Evolutionary conservation across 139 green algal genomes (phyloP).

Genomic region (Chlamydomonas sp.): DNA sequence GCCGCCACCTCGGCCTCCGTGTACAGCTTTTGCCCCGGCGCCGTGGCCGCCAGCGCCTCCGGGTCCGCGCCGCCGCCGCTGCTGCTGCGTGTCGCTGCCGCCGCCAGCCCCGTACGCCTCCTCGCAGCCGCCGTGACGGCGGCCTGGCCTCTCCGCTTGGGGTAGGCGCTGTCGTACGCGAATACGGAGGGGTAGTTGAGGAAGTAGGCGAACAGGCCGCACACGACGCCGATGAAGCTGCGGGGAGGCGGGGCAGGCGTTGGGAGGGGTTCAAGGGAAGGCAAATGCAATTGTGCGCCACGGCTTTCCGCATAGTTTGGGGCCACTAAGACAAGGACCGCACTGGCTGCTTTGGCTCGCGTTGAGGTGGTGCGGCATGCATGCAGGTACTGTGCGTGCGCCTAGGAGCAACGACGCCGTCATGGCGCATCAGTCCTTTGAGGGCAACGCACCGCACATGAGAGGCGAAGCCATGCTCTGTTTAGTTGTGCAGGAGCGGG

Average conservation of each 20-base stretch:
- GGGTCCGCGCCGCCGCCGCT: background rate
- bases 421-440: too few species aligned
- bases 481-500: too few species aligned
- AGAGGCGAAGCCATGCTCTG: too few species aligned
- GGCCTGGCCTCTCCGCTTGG: constrained; percentile 1
- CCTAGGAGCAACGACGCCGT: too few species aligned
- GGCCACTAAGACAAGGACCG: too few species aligned
- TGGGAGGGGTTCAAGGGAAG: too few species aligned
- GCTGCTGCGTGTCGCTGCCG: background rate
- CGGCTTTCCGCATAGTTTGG: too few species aligned
- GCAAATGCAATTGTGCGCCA: too few species aligned
- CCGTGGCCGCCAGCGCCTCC: background rate
- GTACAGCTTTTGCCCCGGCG: background rate
- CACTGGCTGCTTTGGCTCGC: too few species aligned
- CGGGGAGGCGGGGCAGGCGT: background rate
- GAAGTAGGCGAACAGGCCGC: constrained; percentile 33
- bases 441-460: too few species aligned
- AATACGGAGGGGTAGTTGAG: constrained; percentile 42
- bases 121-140: background rate
- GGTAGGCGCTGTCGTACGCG: background rate
- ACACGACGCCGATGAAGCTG: constrained; percentile 43
- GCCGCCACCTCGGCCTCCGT: background rate
- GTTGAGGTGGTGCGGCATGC: too few species aligned
- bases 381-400: too few species aligned
- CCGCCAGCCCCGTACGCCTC: background rate